phyloP scores from a whole-genome alignment of 768 basidiomycete species.

The Auricularia auricula-judae region DNA sequence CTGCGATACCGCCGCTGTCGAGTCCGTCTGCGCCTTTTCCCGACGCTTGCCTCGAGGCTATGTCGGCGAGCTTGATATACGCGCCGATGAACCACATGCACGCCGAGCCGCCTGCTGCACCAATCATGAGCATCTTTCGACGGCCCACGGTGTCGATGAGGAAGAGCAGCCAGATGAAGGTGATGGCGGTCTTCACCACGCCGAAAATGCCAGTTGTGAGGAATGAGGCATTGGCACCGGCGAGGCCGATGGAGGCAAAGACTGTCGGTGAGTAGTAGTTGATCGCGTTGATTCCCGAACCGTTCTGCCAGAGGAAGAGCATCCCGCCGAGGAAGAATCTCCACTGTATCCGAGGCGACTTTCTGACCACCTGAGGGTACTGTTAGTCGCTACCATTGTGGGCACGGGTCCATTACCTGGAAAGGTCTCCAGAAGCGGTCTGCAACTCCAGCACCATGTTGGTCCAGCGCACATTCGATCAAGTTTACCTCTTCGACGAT shows the following conservation, averaged over 20 bases:
- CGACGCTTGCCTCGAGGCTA: conserved; percentile 13
- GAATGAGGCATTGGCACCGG: too few species aligned
- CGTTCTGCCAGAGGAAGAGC: conserved; percentile 35
- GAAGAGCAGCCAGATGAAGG: conserved; percentile 30
- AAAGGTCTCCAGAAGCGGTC: too few species aligned
- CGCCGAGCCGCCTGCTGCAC: conserved; percentile 27
- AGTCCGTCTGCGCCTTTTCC: conserved; percentile 5
- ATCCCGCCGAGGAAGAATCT: conserved; percentile 25
- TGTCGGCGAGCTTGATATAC: conserved; percentile 29
- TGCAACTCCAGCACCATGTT: too few species aligned
- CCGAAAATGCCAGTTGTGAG: conserved; percentile 32
- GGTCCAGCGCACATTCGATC: too few species aligned
- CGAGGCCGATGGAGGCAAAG: too few species aligned
- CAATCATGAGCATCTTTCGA: conserved; percentile 28
- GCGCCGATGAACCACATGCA: conserved; percentile 36
- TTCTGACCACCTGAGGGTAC: too few species aligned
- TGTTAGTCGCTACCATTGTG: too few species aligned
- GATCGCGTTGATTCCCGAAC: conserved; percentile 30
- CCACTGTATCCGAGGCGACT: too few species aligned
- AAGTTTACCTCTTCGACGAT: too few species aligned
- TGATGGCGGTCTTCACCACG: conserved; percentile 23
- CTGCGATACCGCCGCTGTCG: conserved; percentile 23
- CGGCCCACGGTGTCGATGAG: conserved; percentile 34
- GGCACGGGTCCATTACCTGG: too few species aligned
- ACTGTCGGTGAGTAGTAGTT: conserved; percentile 39